A percentile compares a stretch with the other conserved stretches of the same genome.
These are phyloP conservation scores for Phylloporus scabripes DNA, from an alignment of 768 basidiomycete genomes.

Conservation along the genomic window DNA sequence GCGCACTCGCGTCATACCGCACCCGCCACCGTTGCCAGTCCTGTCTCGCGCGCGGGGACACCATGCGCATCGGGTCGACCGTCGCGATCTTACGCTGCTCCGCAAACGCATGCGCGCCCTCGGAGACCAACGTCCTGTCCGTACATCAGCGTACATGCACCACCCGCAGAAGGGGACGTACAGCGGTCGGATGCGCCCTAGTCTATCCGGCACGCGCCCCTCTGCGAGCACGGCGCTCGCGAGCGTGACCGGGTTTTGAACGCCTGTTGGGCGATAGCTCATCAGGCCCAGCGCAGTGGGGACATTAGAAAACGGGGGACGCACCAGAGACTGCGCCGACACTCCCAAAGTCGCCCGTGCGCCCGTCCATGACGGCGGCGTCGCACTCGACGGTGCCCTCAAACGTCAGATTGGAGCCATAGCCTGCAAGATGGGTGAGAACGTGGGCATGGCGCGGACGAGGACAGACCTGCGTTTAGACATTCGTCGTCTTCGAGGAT, in stretches of 20 bases:
- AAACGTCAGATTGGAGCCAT: conserved; percentile 72
- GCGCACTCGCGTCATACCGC: conserved; percentile 27
- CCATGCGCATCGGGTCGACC: conserved; percentile 41
- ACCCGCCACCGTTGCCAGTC: conserved; percentile 62
- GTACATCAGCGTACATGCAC: not conserved
- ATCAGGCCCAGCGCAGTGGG: not conserved
- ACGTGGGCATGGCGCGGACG: not conserved
- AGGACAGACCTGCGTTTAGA: conserved; percentile 60
- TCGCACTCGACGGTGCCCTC: conserved; percentile 80
- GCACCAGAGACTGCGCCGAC: conserved; percentile 69
- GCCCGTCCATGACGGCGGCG: conserved; percentile 63
- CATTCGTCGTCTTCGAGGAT: conserved; percentile 60
- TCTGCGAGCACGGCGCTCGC: conserved; percentile 56
- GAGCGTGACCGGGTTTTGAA: conserved; percentile 63
- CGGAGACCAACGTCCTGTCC: conserved; percentile 52
- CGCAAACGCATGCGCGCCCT: conserved; percentile 60
- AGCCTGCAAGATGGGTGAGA: conserved; percentile 37
- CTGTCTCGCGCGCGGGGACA: conserved; percentile 42
- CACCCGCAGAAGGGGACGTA: conserved; percentile 28
- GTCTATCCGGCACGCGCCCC: conserved; percentile 39
- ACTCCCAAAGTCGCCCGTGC: conserved; percentile 53
- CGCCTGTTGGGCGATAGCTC: conserved; percentile 37
- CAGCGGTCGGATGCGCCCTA: conserved; percentile 71
- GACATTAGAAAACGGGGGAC: not conserved
- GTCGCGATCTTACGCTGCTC: conserved; percentile 23